Conservation (phyloP, 2,329 filamentous ascomycete genomes). For the Fusarium beomiforme region DNA sequence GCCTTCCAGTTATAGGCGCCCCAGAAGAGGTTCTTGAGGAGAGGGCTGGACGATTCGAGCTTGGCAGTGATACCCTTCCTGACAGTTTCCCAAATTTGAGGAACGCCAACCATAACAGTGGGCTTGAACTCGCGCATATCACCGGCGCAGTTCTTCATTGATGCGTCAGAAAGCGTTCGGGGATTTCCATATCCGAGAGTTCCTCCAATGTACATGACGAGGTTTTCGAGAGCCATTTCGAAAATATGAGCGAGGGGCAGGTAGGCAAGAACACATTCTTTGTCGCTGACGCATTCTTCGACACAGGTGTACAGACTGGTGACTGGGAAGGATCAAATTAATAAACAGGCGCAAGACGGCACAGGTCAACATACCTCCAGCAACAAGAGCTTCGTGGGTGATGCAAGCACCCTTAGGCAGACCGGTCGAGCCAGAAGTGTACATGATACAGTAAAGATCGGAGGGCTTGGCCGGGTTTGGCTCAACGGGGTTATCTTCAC, state of each 20-base stretch:
- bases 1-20: constrained; percentile 68
- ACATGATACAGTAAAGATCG: constrained; percentile 86
- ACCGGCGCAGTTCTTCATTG: constrained; percentile 88
- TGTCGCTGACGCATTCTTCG: constrained; percentile 78
- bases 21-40: constrained; percentile 84
- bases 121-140: constrained; percentile 94
- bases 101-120: constrained; percentile 91
- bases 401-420: constrained; percentile 89
- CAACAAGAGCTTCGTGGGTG: constrained; percentile 81
- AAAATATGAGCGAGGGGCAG: constrained; percentile 95
- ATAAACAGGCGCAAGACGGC: constrained; percentile 3
- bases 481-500: constrained; percentile 75
- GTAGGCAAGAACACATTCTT: constrained; percentile 87
- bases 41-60: constrained; percentile 74
- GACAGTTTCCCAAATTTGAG: constrained; percentile 96
- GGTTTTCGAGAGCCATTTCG: constrained; percentile 94
- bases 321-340: constrained; percentile 55
- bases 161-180: constrained; percentile 85
- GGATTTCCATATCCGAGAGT: constrained; percentile 94
- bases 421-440: constrained; percentile 90
- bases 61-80: constrained; percentile 91
- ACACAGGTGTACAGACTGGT: constrained; percentile 84
- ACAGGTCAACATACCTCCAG: constrained; percentile 65
- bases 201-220: constrained; percentile 87
- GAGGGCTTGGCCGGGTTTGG: constrained; percentile 76